A percentile compares a stretch with the other conserved stretches of the same genome.
Conservation (phyloP, 129 eudicot species). For the Helichrysum umbraculigerum region DNA sequence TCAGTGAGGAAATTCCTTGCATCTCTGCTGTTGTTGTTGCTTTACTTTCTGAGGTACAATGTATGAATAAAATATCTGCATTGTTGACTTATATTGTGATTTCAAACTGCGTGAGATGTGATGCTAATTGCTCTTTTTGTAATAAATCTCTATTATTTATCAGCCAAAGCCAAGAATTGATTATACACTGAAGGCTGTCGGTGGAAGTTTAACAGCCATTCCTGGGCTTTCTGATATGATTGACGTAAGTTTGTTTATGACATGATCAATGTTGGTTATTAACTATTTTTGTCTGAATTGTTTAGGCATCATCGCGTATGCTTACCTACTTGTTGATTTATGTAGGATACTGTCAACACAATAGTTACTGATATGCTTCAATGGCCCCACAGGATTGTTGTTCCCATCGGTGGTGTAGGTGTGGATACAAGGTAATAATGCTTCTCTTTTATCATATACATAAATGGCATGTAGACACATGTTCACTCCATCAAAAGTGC, state of each 20-base stretch:
- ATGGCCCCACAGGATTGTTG: slow-evolving; percentile 99
- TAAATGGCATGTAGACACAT: background rate
- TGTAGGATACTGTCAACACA: slow-evolving; percentile 82
- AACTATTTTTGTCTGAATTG: background rate
- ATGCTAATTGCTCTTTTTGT: slow-evolving; percentile 7
- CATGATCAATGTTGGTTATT: slow-evolving; percentile 6
- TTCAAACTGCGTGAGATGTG: background rate
- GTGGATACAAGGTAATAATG: slow-evolving; percentile 73
- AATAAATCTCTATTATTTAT: background rate
- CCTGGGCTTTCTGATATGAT: slow-evolving; percentile 98
- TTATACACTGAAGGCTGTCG: slow-evolving; percentile 91
- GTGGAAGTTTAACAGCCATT: slow-evolving; percentile 96
- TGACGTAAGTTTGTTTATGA: slow-evolving; percentile 60
- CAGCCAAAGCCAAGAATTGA: slow-evolving; percentile 99
- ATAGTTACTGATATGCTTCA: slow-evolving; percentile 89
- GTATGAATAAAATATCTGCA: background rate
- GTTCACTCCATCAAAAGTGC: background rate
- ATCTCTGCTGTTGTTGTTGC: slow-evolving; percentile 98
- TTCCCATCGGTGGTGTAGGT: slow-evolving; percentile 82
- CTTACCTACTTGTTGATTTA: background rate
- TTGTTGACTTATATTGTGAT: background rate
- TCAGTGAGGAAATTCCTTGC: slow-evolving; percentile 94
- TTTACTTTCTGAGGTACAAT: slow-evolving; percentile 80
- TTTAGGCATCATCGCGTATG: slow-evolving; percentile 1
- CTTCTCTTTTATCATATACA: background rate